Conservation (phyloP, 176 grass and related monocot species). For the Oryza brachyantha region DNA sequence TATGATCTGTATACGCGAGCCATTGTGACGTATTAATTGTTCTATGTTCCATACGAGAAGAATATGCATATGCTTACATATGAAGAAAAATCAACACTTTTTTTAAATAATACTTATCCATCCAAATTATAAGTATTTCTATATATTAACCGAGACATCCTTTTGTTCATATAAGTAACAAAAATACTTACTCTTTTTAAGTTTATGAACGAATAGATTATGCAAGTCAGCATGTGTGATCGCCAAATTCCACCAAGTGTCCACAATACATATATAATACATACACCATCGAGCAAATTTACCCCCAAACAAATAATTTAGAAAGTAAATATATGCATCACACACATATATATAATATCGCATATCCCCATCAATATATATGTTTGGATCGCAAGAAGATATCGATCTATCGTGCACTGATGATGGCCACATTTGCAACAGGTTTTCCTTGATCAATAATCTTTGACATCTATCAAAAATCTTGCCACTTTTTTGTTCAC, state of each 20-base stretch:
- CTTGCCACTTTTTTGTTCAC: neutral
- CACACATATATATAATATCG: neutral
- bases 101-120: too few relatives aligned
- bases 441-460: neutral
- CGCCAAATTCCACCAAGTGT: neutral
- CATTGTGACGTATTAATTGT: neutral
- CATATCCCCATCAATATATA: neutral
- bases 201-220: neutral
- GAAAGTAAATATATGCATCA: neutral
- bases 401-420: neutral
- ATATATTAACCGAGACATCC: too few relatives aligned
- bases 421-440: neutral
- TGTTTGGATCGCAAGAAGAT: neutral
- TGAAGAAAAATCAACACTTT: neutral
- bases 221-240: too few relatives aligned
- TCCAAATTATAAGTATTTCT: too few relatives aligned
- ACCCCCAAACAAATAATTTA: neutral
- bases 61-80: neutral
- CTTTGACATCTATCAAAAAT: neutral
- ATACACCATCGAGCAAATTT: neutral
- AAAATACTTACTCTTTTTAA: too few relatives aligned
- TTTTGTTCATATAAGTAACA: too few relatives aligned
- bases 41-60: neutral
- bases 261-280: neutral
- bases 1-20: neutral